Base-by-base conservation (phyloP, 192 early-diverging fungal species). In the Podila minutissima region DNA sequence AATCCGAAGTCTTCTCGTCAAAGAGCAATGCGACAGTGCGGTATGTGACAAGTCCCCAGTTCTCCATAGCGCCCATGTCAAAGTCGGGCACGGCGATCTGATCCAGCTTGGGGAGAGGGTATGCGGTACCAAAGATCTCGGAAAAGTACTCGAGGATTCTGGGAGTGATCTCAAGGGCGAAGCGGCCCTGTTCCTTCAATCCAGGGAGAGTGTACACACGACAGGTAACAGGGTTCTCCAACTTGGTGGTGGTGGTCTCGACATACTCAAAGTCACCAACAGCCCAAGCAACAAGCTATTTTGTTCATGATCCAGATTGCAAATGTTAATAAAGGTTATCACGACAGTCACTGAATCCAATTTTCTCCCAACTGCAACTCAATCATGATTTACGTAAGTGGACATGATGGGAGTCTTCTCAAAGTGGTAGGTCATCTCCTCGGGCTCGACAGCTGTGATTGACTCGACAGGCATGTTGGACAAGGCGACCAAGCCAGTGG, bases 21-120 rank as follows among this genome's bases (percentile, higher is more conserved):
- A 92, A 93, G 35, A 99, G 88, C 50, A 99, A 84, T 11, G 90
- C 91, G 10, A 94, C 89, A 31, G 94, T 94, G 53, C 96, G 90
- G 83, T 95, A 98, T 7, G 97, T 98, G 57, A 99, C 89, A 51
- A 98, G 86, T 69, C 97, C 97, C 97, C 97, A 99, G 87, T 98
- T 98, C 85, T 97, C 96, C 97, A 98, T 97, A 31, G 92, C 92
- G 38, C 89, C 89, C 77, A 81, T 72, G 57, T 91, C 92, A 84
- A 98, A 98, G 78, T 97, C 96, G 53, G 94, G 96, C 74, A 99
- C 94, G 62, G 96, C 96, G 31, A 99, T 87, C 83, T 94, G 89
- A 75, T 95, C 93, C 20, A 95, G 66, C 85, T 97, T 97, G 65
- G 96, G 95, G 24, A 99, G 87, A 37, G 96, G 95, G 79, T 99